These are phyloP conservation scores for Elongisporangium anandrum DNA, from an alignment of 352 stramenopile species.

Conservation along the genomic window DNA sequence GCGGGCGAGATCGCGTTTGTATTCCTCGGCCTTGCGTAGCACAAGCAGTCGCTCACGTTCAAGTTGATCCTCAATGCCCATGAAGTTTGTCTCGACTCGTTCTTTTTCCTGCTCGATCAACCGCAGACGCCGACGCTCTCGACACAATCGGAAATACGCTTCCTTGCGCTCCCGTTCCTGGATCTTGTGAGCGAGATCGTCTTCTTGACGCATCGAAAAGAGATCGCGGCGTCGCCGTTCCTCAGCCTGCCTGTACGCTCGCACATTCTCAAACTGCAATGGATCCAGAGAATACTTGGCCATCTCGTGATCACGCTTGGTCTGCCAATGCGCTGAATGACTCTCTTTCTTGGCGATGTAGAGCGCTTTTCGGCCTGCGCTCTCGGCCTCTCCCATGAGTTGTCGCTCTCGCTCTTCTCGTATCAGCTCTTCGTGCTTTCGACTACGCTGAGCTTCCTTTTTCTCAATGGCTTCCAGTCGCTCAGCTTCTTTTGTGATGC, in stretches of 20 bases:
- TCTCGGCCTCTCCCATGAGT: constrained; percentile 38
- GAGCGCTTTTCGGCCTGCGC: constrained; percentile 22
- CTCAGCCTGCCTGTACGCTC: constrained; percentile 29
- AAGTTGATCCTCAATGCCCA: constrained; percentile 42
- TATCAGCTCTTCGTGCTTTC: constrained; percentile 34
- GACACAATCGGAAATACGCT: constrained; percentile 33
- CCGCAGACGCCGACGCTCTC: constrained; percentile 24
- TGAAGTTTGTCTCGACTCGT: constrained; percentile 22
- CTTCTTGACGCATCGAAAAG: constrained; percentile 38
- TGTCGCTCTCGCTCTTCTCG: constrained; percentile 25
- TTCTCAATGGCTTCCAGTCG: neutral
- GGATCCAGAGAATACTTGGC: constrained; percentile 47
- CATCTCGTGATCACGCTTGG: constrained; percentile 43
- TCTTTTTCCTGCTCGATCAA: constrained; percentile 24
- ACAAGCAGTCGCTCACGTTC: constrained; percentile 10
- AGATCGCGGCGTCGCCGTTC: constrained; percentile 52
- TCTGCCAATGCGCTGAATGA: constrained; percentile 31
- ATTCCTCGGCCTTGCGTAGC: constrained; percentile 20
- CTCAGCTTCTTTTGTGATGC: constrained; percentile 5
- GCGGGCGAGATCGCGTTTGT: constrained; percentile 23
- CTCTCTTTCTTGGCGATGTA: constrained; percentile 34
- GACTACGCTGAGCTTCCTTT: constrained; percentile 19
- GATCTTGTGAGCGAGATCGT: constrained; percentile 17
- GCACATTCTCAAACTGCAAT: constrained; percentile 41
- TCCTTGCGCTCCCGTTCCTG: constrained; percentile 34